These are phyloP conservation scores for Colletotrichum cereale DNA, from an alignment of 2,329 filamentous ascomycete species.

Conservation along the genomic window DNA sequence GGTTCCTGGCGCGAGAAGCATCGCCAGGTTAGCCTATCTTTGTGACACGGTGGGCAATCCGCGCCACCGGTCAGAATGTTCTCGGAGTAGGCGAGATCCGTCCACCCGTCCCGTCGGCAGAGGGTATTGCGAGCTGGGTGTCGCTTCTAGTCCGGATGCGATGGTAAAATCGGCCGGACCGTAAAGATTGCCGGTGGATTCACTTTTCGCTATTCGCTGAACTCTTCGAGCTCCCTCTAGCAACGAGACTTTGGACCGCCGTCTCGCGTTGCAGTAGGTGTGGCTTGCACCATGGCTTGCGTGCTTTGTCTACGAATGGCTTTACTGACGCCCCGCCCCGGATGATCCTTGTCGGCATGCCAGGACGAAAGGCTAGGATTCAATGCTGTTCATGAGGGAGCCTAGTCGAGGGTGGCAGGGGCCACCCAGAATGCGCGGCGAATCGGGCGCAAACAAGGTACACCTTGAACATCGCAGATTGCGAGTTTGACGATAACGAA, in stretches of 20 bases:
- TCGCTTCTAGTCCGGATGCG: constrained; percentile 2
- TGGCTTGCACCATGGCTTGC: constrained; percentile 38
- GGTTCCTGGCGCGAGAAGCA: not conserved
- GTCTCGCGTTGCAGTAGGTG: constrained; percentile 17
- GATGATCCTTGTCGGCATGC: constrained; percentile 27
- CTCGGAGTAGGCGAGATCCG: not conserved
- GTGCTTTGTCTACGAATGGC: constrained; percentile 31
- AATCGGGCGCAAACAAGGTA: constrained; percentile 18
- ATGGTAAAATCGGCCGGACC: constrained; percentile 12
- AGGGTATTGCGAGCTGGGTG: not conserved
- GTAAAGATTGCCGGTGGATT: constrained; percentile 1
- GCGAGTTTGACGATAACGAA: constrained; percentile 31
- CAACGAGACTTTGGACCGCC: constrained; percentile 4
- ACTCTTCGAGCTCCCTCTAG: constrained; percentile 2
- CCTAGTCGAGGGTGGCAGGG: constrained; percentile 30
- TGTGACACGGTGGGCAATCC: not conserved
- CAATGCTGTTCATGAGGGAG: constrained; percentile 4
- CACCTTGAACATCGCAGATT: constrained; percentile 27
- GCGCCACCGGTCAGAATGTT: not conserved
- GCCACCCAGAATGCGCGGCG: constrained; percentile 6
- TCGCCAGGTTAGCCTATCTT: not conserved
- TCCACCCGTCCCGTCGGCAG: not conserved
- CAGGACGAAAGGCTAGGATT: constrained; percentile 15
- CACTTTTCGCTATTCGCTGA: not conserved
- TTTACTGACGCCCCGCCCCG: constrained; percentile 19